phyloP scores from a whole-genome alignment of 805 yeast species.

The Phaffomyces opuntiae region DNA sequence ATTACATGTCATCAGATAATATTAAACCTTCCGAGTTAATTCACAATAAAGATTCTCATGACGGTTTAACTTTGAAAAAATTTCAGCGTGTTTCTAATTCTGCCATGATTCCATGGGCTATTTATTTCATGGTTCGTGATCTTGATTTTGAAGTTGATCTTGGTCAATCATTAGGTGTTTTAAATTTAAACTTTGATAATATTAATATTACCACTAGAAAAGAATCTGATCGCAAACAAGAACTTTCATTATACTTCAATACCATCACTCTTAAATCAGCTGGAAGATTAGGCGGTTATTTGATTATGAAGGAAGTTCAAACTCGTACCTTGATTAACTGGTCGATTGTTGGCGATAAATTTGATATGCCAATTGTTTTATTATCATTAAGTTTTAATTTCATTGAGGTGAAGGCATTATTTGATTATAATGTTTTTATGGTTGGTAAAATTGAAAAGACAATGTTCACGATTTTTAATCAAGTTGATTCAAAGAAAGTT shows the following conservation, averaged over 20 bases:
- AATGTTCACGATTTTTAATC: constrained; percentile 58
- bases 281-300: constrained; percentile 76
- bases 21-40: constrained; percentile 19
- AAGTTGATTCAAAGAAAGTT: constrained; percentile 39
- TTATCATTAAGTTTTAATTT: constrained; percentile 49
- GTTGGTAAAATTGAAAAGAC: constrained; percentile 46
- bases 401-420: constrained; percentile 54
- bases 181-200: constrained; percentile 46
- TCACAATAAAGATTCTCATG: constrained; percentile 1
- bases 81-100: constrained; percentile 55
- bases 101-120: constrained; percentile 67
- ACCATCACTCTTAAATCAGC: constrained; percentile 43
- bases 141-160: constrained; percentile 57
- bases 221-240: constrained; percentile 63
- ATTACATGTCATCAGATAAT: constrained; percentile 2
- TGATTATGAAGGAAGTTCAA: constrained; percentile 43
- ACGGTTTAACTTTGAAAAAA: constrained; percentile 30
- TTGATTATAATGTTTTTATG: constrained; percentile 83
- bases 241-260: constrained; percentile 54
- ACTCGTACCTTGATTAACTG: constrained; percentile 67
- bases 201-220: constrained; percentile 69
- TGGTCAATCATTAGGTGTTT: constrained; percentile 76
- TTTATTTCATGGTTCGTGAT: constrained; percentile 49
- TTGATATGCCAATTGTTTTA: constrained; percentile 61
- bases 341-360: constrained; percentile 40